Base-by-base conservation (phyloP, 345 rosid genomes). In the Isatis tinctoria region DNA sequence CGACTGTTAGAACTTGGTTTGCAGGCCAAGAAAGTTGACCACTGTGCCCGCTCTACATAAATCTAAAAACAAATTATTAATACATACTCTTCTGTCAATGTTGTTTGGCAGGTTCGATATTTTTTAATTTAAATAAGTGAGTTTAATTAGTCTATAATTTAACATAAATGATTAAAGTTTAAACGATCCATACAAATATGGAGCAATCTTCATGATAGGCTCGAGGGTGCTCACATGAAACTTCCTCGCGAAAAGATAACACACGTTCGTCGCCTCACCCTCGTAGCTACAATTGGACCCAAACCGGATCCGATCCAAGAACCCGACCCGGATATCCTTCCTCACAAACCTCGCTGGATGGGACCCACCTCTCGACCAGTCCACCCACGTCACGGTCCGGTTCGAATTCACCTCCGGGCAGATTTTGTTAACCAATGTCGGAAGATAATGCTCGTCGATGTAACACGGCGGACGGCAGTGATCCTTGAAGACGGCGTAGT, bases 171-270 rank as follows among this genome's bases (percentile, higher is more conserved):
- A 41, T 10, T 5, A 14, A 48, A 67, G 14, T 48, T 52, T 40
- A 54, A 51, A 53, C 4, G 24, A 22, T 62, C 56, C 58, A 60
- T 52, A 75, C 64, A 63, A 79, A 49, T 69, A 33, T 2, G 82
- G 80, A 60, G 82, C 75, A 60, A 79, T 16, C 57, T 76, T 67
- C 74, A 81, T 62, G 81, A 82, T 74, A 48, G 86, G 82, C 16
- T 81, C 78, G 74, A 86, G 73, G n/a, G 85, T 75, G 40, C 76
- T 81, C 37, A 78, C 65, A 75, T 76, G 56, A 74, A 86, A 86
- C 70, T 86, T 86, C 80, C 87, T 74, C 7, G 81, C 89, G 68
- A 84, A 83, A 44, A 79, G 60, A 74, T 69, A 82, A 67, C 87
- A 86, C 27, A 81, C 22, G 6, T 84, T 76, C 3, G 77, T 72